Base-by-base conservation (phyloP, 306 rosid genomes). In the Rosa persica region DNA sequence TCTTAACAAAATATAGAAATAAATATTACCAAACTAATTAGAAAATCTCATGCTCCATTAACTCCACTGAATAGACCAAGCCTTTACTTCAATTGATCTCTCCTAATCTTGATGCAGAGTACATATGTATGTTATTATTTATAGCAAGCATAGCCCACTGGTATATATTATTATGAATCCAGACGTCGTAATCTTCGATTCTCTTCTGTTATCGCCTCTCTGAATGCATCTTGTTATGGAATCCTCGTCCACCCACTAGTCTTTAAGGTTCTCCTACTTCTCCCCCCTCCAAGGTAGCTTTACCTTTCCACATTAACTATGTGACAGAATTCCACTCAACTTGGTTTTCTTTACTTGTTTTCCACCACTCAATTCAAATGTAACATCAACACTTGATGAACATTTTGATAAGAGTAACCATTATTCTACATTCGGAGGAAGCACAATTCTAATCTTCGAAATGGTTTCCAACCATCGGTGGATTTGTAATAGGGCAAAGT, bases 191-290 rank as follows among this genome's bases (percentile, higher is more conserved):
- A 12, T n/a, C 39, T 19, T 36, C 16, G 47, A 20, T 52, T 73
- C 76, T 48, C 75, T 20, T 36, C 48, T 34, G 58, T 12, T 4
- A 11, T 66, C 23, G 20, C 5, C 20, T 51, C 48, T 52, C 47
- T 2, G 67, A 30, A 13, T 10, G 25, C 39, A 57, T 42, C 54
- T 48, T 80, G 65, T 40, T 12, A 11, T 65, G 76, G 60, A 83
- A 83, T 79, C 83, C 75, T 70, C 74, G 78, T 71, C 86, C 77
- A 49, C 80, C 47, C 52, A 43, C 36, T 52, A 15, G 17, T 42
- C 38, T 16, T 12, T 62, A 52, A 70, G 44, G 44, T 49, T 76
- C 25, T 30, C 67, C 58, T 13, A 16, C 17, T 16, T 51, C 20
- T 61, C 15, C 66, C 66, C 8, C 66, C 8, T 60, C 39, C 38